Evolutionary conservation across 1,284 basidiomycete species (phyloP).

Genomic region (Mrakiaceae sp.): DNA sequence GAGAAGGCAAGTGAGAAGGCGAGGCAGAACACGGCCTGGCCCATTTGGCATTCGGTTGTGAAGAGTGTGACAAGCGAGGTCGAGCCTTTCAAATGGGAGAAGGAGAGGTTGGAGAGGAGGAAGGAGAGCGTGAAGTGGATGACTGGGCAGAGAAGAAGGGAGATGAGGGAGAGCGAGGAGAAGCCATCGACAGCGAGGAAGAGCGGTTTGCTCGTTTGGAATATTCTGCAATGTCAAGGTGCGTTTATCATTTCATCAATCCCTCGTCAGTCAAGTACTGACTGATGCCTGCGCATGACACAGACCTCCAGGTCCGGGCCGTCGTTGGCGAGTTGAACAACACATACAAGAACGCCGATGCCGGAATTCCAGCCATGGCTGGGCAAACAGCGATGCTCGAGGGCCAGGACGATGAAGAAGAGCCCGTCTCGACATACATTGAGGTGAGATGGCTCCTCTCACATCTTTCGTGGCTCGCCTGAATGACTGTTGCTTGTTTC

Average conservation of each 20-base stretch:
- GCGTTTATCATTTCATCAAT: background rate
- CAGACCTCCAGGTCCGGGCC: conserved; percentile 10
- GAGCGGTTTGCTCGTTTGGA: conserved; percentile 19
- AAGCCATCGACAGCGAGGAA: conserved; percentile 26
- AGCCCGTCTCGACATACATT: conserved; percentile 7
- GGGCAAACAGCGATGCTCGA: background rate
- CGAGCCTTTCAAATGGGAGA: conserved; percentile 26
- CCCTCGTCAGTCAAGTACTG: background rate
- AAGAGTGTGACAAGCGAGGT: no score
- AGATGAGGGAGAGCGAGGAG: conserved; percentile 31
- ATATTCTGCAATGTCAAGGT: conserved; percentile 1
- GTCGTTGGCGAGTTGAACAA: background rate
- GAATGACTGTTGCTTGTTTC: background rate
- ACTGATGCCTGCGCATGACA: background rate
- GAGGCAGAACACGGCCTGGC: no score
- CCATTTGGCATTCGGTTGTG: no score
- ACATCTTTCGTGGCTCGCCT: background rate
- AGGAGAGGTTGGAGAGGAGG: conserved; percentile 27
- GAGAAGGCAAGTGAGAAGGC: no score
- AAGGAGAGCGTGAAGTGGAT: conserved; percentile 31
- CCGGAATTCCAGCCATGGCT: conserved; percentile 6
- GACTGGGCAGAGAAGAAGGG: conserved; percentile 30
- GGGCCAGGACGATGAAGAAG: background rate
- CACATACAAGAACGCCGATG: background rate
- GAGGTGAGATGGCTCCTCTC: background rate